Base-by-base conservation (phyloP, 1,284 basidiomycete genomes). In the Pseudozyma hubeiensis region DNA sequence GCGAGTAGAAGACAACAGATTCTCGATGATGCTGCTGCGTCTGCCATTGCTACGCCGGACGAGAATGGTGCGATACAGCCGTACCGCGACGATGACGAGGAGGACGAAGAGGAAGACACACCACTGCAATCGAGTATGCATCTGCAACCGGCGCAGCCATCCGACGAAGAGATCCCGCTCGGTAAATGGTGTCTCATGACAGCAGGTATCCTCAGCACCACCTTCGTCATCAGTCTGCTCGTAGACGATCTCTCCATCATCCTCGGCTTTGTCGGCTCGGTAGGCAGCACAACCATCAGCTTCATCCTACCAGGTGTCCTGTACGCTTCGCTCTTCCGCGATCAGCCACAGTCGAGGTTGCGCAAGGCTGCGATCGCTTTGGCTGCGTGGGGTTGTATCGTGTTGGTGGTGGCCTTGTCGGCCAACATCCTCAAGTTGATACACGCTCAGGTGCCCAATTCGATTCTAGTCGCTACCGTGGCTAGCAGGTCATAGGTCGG, bases 251-350 rank as follows among this genome's bases (percentile, higher is more conserved):
- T 84, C 16, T 80, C 77, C n/a, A 58, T 84, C 43, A 77, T 83
- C 51, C 77, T 84, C 34, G 93, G 94, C 5, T 97, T 99, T 82
- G 97, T 99, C 30, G 97, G 97, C 7, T 92, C 94, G 10, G 97
- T 96, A 0, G 97, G 97, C 16, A 95, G 93, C 17, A 98, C 96
- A 14, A 97, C 87, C 37, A 95, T 99, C 75, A 95, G 93, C 9
- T 99, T 99, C 85, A 98, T 99, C 56, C 55, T 99, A 5, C 96
- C 97, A 0, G 94, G 94, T 3, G 57, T 81, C 6, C 60, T 78
- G 16, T 83, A 77, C 57, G 47, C 56, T 43, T 74, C 61, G n/a
- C 59, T 59, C 53, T 72, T 77, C 48, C 34, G 31, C 10, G 69
- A 77, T 43, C 50, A 77, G 34, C 64, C 68, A 13, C 33, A 55